Evolutionary conservation across 768 basidiomycete species (phyloP), one percentile per base, ranked within the genome.

Genomic region (Cystofilobasidium macerans): DNA sequence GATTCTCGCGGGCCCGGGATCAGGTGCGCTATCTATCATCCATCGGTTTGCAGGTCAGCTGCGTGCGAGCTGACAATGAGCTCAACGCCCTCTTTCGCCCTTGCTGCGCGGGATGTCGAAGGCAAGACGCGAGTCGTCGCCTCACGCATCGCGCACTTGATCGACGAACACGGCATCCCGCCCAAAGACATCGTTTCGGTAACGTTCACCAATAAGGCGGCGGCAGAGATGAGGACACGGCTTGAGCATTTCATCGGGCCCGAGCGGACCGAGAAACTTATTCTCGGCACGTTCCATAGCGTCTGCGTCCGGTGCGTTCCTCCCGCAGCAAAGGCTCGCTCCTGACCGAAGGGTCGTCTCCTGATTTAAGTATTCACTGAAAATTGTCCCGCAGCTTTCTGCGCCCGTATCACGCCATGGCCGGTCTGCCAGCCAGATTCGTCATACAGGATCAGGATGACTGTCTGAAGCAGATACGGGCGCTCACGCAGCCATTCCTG

Each of bases 181-280:
- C 82, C 86, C 1, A 78, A 79, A 5, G 78, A 82, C 22, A 85
- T 88, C 75, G 86, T 85, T 71, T 85, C 86, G 2, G 86, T 92
- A 14, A 94, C 83, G 0, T 94, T 92, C 74, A 91, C 89, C 13
- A 90, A 90, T 77, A 89, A 89, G 75, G 89, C 89, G 20, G 88
- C 89, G 0, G 85, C 83, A 67, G 90, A 92, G 77, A 90, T 92
- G 88, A 80, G 82, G 61, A 80, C 82, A 59, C 80, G 90, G 4
- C 77, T 94, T 35, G 76, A 77, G 24, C 82, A 81, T 67, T 76
- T 91, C 3, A 80, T 94, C 40, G 89, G 89, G 5, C 80, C 82
- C 43, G 74, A 81, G 32, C 72, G 71, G 2, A 85, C 84, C 0
- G 75, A 78, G 14, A 76, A 79, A 43, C 78, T 92, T 28, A 71